These are phyloP conservation scores for Colletotrichum liriopes DNA, from an alignment of 2,329 filamentous ascomycete species.

Conservation along the genomic window DNA sequence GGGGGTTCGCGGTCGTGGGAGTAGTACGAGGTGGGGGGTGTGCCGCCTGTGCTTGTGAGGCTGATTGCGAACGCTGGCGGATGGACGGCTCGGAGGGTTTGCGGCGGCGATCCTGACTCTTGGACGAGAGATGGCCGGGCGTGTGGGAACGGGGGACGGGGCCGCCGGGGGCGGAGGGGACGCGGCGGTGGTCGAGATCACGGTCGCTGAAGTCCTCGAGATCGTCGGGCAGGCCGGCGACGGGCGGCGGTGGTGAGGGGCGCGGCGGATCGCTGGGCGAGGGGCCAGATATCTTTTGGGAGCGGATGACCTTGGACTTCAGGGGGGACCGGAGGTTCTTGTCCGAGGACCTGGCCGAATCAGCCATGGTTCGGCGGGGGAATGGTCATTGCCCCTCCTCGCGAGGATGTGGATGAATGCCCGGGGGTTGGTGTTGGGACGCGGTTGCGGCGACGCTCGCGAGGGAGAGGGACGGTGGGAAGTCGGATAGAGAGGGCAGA, in stretches of 20 bases:
- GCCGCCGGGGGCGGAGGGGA: constrained; percentile 43
- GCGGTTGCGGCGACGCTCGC: constrained; percentile 1
- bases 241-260: constrained; percentile 42
- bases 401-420: constrained; percentile 37
- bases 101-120: constrained; percentile 67
- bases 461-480: constrained; percentile 13
- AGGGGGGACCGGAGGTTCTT: constrained; percentile 40
- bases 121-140: constrained; percentile 73
- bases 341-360: constrained; percentile 44
- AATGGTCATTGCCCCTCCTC: constrained; percentile 43
- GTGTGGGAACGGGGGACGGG: constrained; percentile 72
- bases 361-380: constrained; percentile 43
- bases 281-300: constrained; percentile 66
- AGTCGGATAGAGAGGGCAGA: background rate
- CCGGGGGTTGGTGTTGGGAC: constrained; percentile 18
- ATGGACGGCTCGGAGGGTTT: constrained; percentile 68
- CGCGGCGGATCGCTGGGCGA: constrained; percentile 53
- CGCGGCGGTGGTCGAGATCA: constrained; percentile 49
- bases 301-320: constrained; percentile 64
- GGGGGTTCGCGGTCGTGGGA: constrained; percentile 43
- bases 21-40: constrained; percentile 47
- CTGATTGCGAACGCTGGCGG: constrained; percentile 69
- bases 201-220: constrained; percentile 45
- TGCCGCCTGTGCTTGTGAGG: constrained; percentile 51
- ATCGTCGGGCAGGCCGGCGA: constrained; percentile 43